Percentiles rank a stretch among this genome's conserved stretches.
These are phyloP conservation scores for Cercospora brassicicola DNA, from an alignment of 2,329 filamentous ascomycete species.

Conservation along the genomic window DNA sequence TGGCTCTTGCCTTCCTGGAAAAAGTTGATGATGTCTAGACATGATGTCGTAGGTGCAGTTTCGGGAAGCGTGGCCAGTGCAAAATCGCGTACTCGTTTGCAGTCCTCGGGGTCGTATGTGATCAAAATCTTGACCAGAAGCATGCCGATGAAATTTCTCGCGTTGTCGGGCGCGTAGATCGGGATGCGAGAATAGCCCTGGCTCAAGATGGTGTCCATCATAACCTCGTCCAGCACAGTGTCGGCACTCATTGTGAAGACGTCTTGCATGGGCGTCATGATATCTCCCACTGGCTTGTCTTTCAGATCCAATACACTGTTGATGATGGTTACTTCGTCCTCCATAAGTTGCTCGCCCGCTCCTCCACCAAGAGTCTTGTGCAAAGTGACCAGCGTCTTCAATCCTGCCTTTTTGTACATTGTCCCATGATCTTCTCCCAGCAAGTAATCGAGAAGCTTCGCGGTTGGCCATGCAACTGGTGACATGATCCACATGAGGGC, in stretches of 20 bases:
- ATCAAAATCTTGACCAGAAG: conserved; percentile 97
- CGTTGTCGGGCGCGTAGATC: conserved; percentile 82
- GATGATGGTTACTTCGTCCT: conserved; percentile 98
- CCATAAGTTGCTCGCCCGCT: conserved; percentile 81
- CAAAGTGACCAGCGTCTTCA: conserved; percentile 93
- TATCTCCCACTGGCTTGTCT: conserved; percentile 88
- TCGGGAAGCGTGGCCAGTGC: conserved; percentile 91
- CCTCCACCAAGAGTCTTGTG: conserved; percentile 88
- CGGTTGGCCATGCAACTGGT: conserved; percentile 89
- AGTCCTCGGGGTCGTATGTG: conserved; percentile 95
- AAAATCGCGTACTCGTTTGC: conserved; percentile 82
- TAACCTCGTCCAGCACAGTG: conserved; percentile 85
- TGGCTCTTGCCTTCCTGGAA: conserved; percentile 99
- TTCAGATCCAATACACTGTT: conserved; percentile 94
- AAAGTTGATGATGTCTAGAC: conserved; percentile 97
- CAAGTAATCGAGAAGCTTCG: conserved; percentile 89
- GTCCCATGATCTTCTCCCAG: conserved; percentile 94
- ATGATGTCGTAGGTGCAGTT: conserved; percentile 91
- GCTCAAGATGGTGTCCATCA: conserved; percentile 89
- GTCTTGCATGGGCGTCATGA: conserved; percentile 98
- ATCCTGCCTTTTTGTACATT: conserved; percentile 94
- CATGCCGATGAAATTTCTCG: conserved; percentile 93
- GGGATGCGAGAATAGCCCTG: conserved; percentile 96
- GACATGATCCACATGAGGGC: conserved; percentile 88
- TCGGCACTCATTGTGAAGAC: conserved; percentile 97